phyloP scores from a whole-genome alignment of 768 basidiomycete genomes.

The Leccinum longicurvipes region DNA sequence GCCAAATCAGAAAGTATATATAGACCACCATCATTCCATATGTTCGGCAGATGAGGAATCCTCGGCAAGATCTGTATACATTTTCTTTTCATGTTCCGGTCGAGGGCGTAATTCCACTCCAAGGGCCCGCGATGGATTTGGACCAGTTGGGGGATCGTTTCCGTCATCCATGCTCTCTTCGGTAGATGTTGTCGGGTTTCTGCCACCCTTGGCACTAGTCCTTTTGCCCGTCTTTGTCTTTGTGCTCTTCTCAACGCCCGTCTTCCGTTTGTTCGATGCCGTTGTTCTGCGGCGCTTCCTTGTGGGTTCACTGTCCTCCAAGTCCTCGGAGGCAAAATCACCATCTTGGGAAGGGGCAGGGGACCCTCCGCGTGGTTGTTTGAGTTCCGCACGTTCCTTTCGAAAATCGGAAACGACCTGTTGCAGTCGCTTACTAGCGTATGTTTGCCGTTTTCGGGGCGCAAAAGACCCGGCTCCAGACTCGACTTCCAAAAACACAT shows the following conservation, averaged over 20 bases:
- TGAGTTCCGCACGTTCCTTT: constrained; percentile 36
- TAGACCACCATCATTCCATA: constrained; percentile 2
- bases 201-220: background rate
- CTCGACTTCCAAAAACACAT: constrained; percentile 69
- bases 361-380: constrained; percentile 14
- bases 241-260: background rate
- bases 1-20: constrained; percentile 2
- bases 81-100: constrained; percentile 32
- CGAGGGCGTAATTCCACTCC: constrained; percentile 40
- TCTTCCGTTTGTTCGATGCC: constrained; percentile 12
- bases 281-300: constrained; percentile 33
- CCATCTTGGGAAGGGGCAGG: constrained; percentile 24
- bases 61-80: constrained; percentile 10
- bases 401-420: constrained; percentile 82
- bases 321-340: constrained; percentile 26
- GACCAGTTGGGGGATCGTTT: background rate
- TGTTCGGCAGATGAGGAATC: constrained; percentile 3
- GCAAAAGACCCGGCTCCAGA: constrained; percentile 66
- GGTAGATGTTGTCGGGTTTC: background rate
- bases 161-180: constrained; percentile 21
- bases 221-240: background rate
- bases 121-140: constrained; percentile 21
- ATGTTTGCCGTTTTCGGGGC: constrained; percentile 77
- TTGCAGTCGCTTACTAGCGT: constrained; percentile 83
- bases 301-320: constrained; percentile 22